Evolutionary conservation across 805 yeast species (phyloP), one percentile per base, ranked within the genome.

Genomic region (Danielia reshetovae): DNA sequence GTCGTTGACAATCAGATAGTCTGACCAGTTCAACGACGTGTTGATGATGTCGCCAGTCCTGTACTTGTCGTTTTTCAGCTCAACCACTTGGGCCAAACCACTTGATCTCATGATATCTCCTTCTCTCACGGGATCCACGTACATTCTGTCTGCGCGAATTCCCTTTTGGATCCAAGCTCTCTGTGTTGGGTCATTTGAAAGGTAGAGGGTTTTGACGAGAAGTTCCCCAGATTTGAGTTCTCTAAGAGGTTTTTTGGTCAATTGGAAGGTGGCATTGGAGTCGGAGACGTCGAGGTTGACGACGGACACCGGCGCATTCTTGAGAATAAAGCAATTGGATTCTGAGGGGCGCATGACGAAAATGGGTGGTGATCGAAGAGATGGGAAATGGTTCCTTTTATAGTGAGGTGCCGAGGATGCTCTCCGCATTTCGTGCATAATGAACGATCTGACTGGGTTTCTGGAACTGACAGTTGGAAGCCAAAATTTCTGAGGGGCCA

Each of bases 131-230:
- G 75, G 71, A 6, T 60, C 55, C 17, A 51, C 48, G 46, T 68
- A 68, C 27, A 47, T 36, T 41, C 61, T 52, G 31, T 50, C 43
- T 2, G 60, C 46, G 31, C 60, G 53, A 16, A 43, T 44, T 33
- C 48, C 56, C 37, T 61, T 62, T 29, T 57, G 57, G 39, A 76
- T 75, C 78, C 81, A 75, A 30, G 67, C 66, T 53, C 79, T 75
- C 48, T 76, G 80, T n/a, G 81, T 75, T 10, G 84, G 83, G 50
- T 78, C 83, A 45, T 77, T 73, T 15, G 82, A 74, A 7, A 77
- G 41, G 39, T 65, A 70, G 25, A 69, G 43, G 2, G 62, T 49
- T 50, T 75, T 70, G 11, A 75, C 55, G 9, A 72, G 50, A 9
- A 77, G 34, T 30, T 74, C 68, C 29, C 65, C 70, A 2, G 59